Percentiles rank a stretch among this genome's conserved stretches.
Conservation (phyloP, 176 grass and related monocot species). For the Zoysia japonica region DNA sequence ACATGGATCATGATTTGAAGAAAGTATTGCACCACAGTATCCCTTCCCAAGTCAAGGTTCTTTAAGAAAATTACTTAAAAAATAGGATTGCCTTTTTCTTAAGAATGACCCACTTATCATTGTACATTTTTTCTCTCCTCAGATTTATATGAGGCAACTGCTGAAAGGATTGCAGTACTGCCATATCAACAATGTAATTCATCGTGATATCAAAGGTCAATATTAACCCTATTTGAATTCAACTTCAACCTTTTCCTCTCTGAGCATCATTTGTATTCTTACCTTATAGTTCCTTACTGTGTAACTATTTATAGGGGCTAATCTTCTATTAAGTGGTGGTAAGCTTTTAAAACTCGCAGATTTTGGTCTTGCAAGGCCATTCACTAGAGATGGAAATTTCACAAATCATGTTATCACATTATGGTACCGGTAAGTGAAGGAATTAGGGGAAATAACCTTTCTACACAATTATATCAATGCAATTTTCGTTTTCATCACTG, state of each 20-base stretch:
- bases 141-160: conserved; percentile 77
- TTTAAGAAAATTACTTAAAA: not conserved
- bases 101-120: conserved; percentile 21
- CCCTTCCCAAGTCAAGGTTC: conserved; percentile 56
- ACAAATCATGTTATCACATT: conserved; percentile 88
- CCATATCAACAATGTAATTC: conserved; percentile 78
- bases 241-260: conserved; percentile 21
- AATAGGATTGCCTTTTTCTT: not conserved
- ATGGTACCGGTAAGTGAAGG: conserved; percentile 65
- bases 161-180: conserved; percentile 82
- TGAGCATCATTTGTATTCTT: conserved; percentile 5
- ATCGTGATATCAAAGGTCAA: conserved; percentile 84
- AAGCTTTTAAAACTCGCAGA: conserved; percentile 72
- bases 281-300: conserved; percentile 7
- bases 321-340: conserved; percentile 75
- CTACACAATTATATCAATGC: conserved; percentile 14
- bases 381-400: conserved; percentile 72
- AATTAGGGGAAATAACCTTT: not conserved
- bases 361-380: conserved; percentile 83
- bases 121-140: conserved; percentile 10
- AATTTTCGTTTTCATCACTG: conserved; percentile 17
- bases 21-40: conserved; percentile 56
- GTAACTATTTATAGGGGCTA: conserved; percentile 56
- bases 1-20: conserved; percentile 90
- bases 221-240: conserved; percentile 39